Evolutionary conservation across 768 basidiomycete species (phyloP).

Genomic region (Fistulinella prunicolor): DNA sequence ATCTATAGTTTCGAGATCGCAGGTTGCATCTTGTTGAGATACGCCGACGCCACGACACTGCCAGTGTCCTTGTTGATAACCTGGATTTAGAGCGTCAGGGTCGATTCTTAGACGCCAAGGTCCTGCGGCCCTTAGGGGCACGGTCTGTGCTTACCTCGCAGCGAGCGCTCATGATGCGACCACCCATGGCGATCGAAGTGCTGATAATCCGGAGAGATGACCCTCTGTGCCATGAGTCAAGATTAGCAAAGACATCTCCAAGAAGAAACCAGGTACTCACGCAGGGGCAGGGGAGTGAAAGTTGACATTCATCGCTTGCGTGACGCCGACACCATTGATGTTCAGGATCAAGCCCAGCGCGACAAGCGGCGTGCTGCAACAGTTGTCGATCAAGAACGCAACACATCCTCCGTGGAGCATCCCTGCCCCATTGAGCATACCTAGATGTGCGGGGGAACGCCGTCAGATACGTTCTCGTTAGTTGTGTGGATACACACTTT

Average conservation of each 20-base stretch:
- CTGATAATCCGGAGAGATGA: constrained; percentile 57
- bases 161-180: constrained; percentile 65
- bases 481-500: constrained; percentile 37
- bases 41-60: constrained; percentile 60
- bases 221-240: constrained; percentile 40
- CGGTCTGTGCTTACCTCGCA: constrained; percentile 62
- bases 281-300: constrained; percentile 67
- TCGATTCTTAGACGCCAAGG: not conserved
- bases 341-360: constrained; percentile 59
- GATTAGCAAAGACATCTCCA: constrained; percentile 2
- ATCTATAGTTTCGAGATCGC: constrained; percentile 43
- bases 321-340: constrained; percentile 71
- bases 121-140: not conserved
- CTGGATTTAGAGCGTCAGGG: constrained; percentile 32
- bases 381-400: constrained; percentile 73
- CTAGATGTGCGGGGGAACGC: constrained; percentile 37
- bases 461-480: constrained; percentile 1
- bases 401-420: constrained; percentile 77
- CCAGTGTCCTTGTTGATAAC: constrained; percentile 58
- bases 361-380: constrained; percentile 66
- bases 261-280: constrained; percentile 37
- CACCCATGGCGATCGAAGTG: constrained; percentile 64
- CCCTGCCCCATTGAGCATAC: constrained; percentile 73
- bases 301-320: constrained; percentile 64
- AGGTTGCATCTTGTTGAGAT: constrained; percentile 75